Evolutionary conservation across 1,284 basidiomycete genomes (phyloP).

Genomic region (Marasmius tenuissimus): DNA sequence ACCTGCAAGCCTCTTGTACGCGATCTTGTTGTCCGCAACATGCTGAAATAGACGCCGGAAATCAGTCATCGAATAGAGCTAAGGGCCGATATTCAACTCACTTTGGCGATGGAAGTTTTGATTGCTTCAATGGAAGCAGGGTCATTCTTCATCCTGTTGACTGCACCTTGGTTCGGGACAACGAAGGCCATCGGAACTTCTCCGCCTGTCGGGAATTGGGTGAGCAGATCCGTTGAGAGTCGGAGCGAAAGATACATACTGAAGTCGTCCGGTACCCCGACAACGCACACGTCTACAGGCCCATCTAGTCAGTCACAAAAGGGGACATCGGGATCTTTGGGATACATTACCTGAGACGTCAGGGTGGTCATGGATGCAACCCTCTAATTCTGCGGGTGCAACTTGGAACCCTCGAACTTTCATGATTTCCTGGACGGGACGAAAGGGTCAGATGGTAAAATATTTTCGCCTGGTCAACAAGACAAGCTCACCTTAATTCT

Average conservation of each 20-base stretch:
- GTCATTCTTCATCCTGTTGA: conserved; percentile 31
- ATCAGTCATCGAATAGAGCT: neutral
- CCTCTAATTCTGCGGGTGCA: conserved; percentile 71
- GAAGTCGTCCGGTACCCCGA: conserved; percentile 75
- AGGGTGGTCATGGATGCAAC: conserved; percentile 65
- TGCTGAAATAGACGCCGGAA: conserved; percentile 39
- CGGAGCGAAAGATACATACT: conserved; percentile 21
- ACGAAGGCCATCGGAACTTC: conserved; percentile 71
- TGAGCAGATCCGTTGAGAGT: neutral
- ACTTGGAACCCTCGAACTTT: conserved; percentile 70
- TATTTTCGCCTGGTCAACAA: neutral
- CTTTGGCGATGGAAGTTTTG: conserved; percentile 48
- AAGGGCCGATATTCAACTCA: conserved; percentile 20
- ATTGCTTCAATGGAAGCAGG: conserved; percentile 32
- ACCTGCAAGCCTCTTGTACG: conserved; percentile 59
- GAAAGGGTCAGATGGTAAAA: neutral
- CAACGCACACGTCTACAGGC: conserved; percentile 64
- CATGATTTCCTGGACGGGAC: conserved; percentile 48
- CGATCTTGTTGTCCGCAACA: conserved; percentile 60
- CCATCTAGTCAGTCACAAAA: neutral
- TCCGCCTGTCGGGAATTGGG: conserved; percentile 36
- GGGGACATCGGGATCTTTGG: neutral
- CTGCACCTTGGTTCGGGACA: conserved; percentile 45
- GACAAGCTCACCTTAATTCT: conserved; percentile 59
- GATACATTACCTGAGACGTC: conserved; percentile 45